Conservation (phyloP, 139 green algal species). For the Diplosphaera chodatii region DNA sequence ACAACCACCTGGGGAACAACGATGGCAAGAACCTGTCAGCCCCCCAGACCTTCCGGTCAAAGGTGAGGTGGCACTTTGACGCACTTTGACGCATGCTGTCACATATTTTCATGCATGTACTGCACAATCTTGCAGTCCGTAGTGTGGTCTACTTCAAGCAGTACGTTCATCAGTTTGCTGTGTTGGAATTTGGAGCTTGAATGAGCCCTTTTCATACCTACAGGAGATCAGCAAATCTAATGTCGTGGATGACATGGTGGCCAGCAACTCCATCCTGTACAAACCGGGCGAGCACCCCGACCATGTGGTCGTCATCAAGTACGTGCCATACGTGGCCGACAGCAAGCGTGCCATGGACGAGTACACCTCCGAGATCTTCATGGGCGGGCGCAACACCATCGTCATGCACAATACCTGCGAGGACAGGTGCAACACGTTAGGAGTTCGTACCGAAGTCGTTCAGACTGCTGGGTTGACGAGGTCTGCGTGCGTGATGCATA, state of each 20-base stretch:
- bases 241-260: conserved; percentile 98
- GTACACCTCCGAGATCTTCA: conserved; percentile 96
- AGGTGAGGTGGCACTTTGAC: no score
- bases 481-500: no score
- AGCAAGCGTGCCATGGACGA: conserved; percentile 99
- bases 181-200: no score
- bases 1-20: conserved; percentile 99
- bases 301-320: conserved; percentile 99
- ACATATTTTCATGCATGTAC: no score
- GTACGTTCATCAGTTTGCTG: no score
- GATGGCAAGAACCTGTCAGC: conserved; percentile 97
- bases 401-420: conserved; percentile 99
- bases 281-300: conserved; percentile 92
- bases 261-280: conserved; percentile 91
- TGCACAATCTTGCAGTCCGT: no score
- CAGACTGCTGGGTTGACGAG: no score
- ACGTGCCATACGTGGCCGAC: conserved; percentile 96
- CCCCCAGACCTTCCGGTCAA: conserved; percentile 84
- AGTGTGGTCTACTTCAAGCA: no score
- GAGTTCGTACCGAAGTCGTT: no score
- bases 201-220: no score
- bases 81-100: background rate
- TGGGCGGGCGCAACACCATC: conserved; percentile 95
- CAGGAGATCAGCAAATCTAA: conserved; percentile 97
- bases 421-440: conserved; percentile 81